Base-by-base conservation (phyloP, 331 rosid species). In the Pyrus hybrid region DNA sequence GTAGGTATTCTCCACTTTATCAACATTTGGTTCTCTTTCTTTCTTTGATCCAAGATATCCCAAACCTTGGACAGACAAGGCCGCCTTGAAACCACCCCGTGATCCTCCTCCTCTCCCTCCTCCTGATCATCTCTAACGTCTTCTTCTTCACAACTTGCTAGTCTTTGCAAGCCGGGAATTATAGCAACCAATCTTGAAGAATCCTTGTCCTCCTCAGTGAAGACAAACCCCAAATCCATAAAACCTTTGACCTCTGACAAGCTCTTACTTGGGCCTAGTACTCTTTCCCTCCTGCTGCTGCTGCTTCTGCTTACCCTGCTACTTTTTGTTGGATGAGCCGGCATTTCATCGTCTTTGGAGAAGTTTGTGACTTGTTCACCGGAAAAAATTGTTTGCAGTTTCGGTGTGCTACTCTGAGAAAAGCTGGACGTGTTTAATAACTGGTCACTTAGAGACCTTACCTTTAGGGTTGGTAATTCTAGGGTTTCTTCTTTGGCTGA, bases 201-300 rank as follows among this genome's bases (percentile, higher is more conserved):
- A 77, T 62, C 76, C 20, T 67, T 87, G 54, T 87, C 97, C 54
- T 91, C 89, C 69, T 91, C 91, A 13, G 89, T 85, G 47, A 93
- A 93, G 47, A 83, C 95, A 75, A 85, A 93, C 18, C 98, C 98
- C 82, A 93, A 78, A 91, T 93, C 97, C 93, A 89, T 89, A 80
- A 93, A 89, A 67, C 96, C 93, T 73, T 93, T 93, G 0, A 91
- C 91, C 61, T 91, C 91, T 2, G 96, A 73, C 76, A 88, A 75
- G 79, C 97, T 88, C 80, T 80, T 87, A n/a, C 82, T 73, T 7
- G 54, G 35, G n/a, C 67, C 77, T 9, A 14, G 2, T 32, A 51
- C 76, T 67, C 79, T 53, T 29, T 69, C 68, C 2, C 47, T 65
- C 7, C 37, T 32, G 35, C 35, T 65, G 37, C 37, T 32, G 35